Evolutionary conservation across 305 asterid species (phyloP).

Genomic region (Fraxinus nigra): DNA sequence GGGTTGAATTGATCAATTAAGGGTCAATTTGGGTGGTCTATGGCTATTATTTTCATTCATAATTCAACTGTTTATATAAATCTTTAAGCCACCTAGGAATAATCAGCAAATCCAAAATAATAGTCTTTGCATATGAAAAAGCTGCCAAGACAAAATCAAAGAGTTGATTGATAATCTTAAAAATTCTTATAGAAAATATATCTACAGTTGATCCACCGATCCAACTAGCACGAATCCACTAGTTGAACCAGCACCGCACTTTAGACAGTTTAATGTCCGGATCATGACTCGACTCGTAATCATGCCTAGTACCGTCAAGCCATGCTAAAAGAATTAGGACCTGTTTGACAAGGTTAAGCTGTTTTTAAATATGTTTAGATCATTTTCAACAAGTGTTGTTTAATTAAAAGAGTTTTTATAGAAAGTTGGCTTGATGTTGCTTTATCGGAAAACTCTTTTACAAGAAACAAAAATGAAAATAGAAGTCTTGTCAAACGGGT

Average conservation of each 20-base stretch:
- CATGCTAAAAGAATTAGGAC: neutral
- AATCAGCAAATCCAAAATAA: neutral
- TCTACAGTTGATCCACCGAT: neutral
- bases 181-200: neutral
- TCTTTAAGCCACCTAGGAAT: neutral
- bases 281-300: neutral
- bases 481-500: neutral
- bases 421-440: neutral
- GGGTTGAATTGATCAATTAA: neutral
- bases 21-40: neutral
- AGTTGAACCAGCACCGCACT: neutral
- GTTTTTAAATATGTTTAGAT: neutral
- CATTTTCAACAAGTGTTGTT: neutral
- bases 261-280: neutral
- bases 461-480: too few relatives aligned
- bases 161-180: neutral
- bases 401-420: neutral
- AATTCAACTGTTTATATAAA: neutral
- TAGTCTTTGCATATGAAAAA: neutral
- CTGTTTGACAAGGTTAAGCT: neutral
- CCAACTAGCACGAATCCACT: neutral
- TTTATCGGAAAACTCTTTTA: neutral
- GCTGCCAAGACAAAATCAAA: neutral
- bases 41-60: neutral
- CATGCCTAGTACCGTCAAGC: neutral